Evolutionary conservation across 2,329 filamentous ascomycete genomes (phyloP).

Genomic region (Hymenoscyphus fraxineus): DNA sequence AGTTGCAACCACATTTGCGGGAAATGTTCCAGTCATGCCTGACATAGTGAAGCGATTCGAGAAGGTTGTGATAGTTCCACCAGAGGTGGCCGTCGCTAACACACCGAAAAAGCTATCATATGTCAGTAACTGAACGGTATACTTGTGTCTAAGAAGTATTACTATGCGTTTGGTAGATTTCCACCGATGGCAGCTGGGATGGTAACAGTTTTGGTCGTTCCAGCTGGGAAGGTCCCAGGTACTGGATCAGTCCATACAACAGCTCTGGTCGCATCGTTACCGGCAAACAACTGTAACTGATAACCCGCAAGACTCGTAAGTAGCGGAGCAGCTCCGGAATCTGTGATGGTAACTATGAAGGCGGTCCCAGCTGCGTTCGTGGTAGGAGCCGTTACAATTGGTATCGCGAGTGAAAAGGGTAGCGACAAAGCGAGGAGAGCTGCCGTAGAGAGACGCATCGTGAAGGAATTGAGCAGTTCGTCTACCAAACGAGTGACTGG

Average conservation of each 20-base stretch:
- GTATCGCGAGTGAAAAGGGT: conserved; percentile 30
- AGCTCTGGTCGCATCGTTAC: conserved; percentile 5
- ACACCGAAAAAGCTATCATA: conserved; percentile 55
- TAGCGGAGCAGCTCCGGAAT: conserved; percentile 47
- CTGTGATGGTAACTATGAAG: conserved; percentile 54
- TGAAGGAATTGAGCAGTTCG: conserved; percentile 5
- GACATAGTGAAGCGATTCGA: conserved; percentile 61
- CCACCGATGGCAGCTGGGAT: conserved; percentile 30
- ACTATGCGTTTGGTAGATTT: conserved; percentile 34
- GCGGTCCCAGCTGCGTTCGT: conserved; percentile 46
- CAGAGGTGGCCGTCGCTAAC: conserved; percentile 49
- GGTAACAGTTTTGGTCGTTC: conserved; percentile 24
- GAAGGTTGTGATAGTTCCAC: conserved; percentile 54
- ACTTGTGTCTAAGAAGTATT: conserved; percentile 8
- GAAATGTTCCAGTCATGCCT: conserved; percentile 60
- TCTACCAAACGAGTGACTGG: conserved; percentile 25
- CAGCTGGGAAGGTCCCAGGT: conserved; percentile 25
- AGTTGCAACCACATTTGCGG: conserved; percentile 38
- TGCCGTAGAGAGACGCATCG: conserved; percentile 25
- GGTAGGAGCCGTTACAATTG: conserved; percentile 48
- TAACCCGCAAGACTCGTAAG: conserved; percentile 51
- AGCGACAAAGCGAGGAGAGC: conserved; percentile 22
- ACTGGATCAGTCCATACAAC: neutral
- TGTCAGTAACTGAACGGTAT: conserved; percentile 11
- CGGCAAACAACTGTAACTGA: conserved; percentile 38